phyloP scores from a whole-genome alignment of 2,329 filamentous ascomycete species.

The Fusarium humuli region DNA sequence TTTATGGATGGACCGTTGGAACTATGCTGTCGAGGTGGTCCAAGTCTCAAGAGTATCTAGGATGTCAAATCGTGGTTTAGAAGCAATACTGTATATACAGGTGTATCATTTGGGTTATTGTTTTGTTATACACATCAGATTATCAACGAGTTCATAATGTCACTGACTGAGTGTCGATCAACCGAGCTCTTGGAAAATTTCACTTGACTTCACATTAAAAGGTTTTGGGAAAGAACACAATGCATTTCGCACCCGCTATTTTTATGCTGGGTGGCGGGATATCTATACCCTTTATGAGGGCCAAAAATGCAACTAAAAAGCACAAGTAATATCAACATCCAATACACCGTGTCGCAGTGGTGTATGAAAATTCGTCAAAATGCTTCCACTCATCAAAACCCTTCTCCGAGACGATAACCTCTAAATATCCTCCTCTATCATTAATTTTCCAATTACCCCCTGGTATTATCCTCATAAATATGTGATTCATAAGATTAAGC shows the following conservation, averaged over 20 bases:
- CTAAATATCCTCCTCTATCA: constrained; percentile 1
- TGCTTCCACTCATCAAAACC: not conserved
- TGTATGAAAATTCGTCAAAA: constrained; percentile 12
- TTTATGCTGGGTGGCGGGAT: constrained; percentile 27
- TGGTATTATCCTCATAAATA: constrained; percentile 1
- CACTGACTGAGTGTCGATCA: not conserved
- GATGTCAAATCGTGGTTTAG: not conserved
- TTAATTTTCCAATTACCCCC: constrained; percentile 3
- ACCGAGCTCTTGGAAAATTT: not conserved
- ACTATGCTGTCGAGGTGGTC: not conserved
- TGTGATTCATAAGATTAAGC: constrained; percentile 27
- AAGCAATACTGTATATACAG: not conserved
- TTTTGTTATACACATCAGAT: not conserved
- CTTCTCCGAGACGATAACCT: not conserved
- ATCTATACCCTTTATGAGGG: constrained; percentile 39
- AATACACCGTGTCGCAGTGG: constrained; percentile 1
- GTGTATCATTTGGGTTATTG: not conserved
- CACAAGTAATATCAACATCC: constrained; percentile 28
- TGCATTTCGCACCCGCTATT: constrained; percentile 18
- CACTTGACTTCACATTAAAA: not conserved
- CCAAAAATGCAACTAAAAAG: constrained; percentile 32
- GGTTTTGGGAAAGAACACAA: not conserved
- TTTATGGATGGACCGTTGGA: not conserved
- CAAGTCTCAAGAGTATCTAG: not conserved
- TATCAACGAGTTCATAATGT: not conserved